Evolutionary conservation across 257 asterid genomes (phyloP).

Genomic region (Fraxinus cuspidata): DNA sequence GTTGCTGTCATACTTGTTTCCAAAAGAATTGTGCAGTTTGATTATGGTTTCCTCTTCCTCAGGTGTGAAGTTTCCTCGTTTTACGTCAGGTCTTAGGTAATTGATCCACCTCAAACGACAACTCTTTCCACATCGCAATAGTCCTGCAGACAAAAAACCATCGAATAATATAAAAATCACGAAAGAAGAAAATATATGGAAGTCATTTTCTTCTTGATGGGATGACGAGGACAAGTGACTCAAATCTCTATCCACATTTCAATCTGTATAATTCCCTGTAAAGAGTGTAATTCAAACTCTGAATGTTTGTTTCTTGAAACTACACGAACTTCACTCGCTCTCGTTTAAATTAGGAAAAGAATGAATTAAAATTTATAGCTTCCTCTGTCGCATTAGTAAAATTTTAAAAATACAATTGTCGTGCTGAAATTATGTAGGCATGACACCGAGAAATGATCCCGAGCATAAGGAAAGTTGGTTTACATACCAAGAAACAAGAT

Average conservation of each 20-base stretch:
- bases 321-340: background rate
- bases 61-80: constrained; percentile 64
- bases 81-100: constrained; percentile 80
- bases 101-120: constrained; percentile 84
- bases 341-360: background rate
- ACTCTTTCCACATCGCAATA: constrained; percentile 74
- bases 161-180: background rate
- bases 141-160: constrained; percentile 38
- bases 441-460: background rate
- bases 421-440: background rate
- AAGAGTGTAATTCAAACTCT: background rate
- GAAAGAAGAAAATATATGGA: background rate
- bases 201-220: background rate
- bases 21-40: constrained; percentile 54
- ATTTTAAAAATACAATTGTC: background rate
- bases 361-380: background rate
- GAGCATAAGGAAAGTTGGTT: background rate
- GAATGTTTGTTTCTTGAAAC: background rate
- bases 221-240: constrained; percentile 17
- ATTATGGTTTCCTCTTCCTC: constrained; percentile 65
- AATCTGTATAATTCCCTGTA: background rate
- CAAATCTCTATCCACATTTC: background rate
- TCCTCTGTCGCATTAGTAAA: background rate
- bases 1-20: constrained; percentile 51
- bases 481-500: too few species aligned